Percentiles rank a stretch among this genome's conserved stretches.
These are phyloP conservation scores for Euphorbia celastroides DNA, from an alignment of 441 rosid species.

Conservation along the genomic window DNA sequence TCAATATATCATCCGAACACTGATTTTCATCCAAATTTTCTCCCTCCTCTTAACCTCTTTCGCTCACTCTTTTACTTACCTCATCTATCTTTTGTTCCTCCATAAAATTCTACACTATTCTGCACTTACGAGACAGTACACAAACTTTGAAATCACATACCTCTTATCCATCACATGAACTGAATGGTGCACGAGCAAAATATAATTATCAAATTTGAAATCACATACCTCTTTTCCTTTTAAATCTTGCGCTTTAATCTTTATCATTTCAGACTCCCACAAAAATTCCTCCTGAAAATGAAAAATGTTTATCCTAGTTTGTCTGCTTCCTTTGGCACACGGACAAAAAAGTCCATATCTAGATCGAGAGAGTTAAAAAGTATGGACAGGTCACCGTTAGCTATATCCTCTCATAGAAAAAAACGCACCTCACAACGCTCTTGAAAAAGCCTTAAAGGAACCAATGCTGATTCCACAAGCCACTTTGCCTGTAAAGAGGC, in stretches of 20 bases:
- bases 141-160: not conserved
- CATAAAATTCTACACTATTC: too few species aligned
- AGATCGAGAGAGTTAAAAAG: slow-evolving; percentile 12
- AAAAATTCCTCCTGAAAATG: slow-evolving; percentile 88
- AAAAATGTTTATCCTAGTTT: slow-evolving; percentile 7
- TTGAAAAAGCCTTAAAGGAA: slow-evolving; percentile 87
- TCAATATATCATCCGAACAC: too few species aligned
- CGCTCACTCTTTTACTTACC: too few species aligned
- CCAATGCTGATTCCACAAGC: slow-evolving; percentile 84
- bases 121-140: not conserved
- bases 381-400: not conserved
- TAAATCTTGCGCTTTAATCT: slow-evolving; percentile 96
- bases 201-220: not conserved
- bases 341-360: slow-evolving; percentile 3
- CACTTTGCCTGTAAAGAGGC: slow-evolving; percentile 68
- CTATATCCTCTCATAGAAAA: slow-evolving; percentile 6
- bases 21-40: too few species aligned
- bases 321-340: not conserved
- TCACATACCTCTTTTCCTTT: slow-evolving; percentile 98
- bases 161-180: not conserved
- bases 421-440: slow-evolving; percentile 91
- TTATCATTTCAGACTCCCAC: slow-evolving; percentile 98
- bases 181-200: not conserved
- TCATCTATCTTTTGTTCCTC: too few species aligned
- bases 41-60: too few species aligned